A percentile compares a stretch with the other conserved stretches of the same genome.
phyloP scores from a whole-genome alignment of 768 basidiomycete genomes.

The Vararia minispora region DNA sequence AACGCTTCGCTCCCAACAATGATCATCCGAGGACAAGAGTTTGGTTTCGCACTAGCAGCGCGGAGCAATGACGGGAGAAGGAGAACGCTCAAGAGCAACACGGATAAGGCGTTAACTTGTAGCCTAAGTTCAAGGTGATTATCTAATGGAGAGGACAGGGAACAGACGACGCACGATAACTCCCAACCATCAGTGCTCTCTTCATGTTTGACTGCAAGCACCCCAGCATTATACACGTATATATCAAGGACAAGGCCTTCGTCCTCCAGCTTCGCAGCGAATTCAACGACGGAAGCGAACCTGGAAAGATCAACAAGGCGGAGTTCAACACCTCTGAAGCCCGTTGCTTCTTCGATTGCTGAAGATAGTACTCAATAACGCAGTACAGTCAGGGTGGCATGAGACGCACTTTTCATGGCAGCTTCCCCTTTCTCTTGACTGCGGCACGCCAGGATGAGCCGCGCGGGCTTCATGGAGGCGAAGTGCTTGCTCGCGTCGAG shows the following conservation, averaged over 20 bases:
- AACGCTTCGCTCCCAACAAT: constrained; percentile 35
- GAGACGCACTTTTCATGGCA: constrained; percentile 5
- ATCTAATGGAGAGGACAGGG: no score
- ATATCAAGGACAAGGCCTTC: no score
- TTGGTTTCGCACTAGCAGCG: no score
- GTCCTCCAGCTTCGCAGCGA: no score
- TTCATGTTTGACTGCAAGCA: no score
- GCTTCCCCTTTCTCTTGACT: constrained; percentile 6
- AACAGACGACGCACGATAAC: no score
- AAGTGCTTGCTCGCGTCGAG: constrained; percentile 13
- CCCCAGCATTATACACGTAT: no score
- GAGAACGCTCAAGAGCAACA: constrained; percentile 27
- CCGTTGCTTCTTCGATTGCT: constrained; percentile 11
- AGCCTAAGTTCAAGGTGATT: no score
- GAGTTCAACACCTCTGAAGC: constrained; percentile 7
- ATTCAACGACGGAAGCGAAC: no score
- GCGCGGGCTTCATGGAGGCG: constrained; percentile 10
- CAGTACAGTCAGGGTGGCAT: no score
- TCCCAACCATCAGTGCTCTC: no score
- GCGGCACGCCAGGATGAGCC: constrained; percentile 10
- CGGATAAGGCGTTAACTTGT: constrained; percentile 36
- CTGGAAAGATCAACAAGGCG: no score
- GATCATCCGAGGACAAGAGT: constrained; percentile 26
- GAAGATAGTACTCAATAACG: not conserved
- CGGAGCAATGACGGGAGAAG: constrained; percentile 32